Base-by-base conservation (phyloP, 192 early-diverging fungal species). In the Entomortierella lignicola region DNA sequence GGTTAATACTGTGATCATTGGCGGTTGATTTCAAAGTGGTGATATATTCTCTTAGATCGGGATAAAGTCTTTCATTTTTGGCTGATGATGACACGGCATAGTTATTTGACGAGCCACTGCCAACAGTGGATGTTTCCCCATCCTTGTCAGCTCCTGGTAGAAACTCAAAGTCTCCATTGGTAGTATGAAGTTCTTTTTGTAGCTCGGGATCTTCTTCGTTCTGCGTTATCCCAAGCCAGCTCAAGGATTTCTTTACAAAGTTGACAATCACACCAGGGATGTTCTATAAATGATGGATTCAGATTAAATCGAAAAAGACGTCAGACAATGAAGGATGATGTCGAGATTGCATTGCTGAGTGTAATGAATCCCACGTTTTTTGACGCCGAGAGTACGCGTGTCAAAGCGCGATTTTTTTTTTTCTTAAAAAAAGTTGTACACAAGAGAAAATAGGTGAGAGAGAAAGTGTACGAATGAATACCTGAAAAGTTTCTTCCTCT, bases 181-280 rank as follows among this genome's bases (percentile, higher is more conserved):
- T 70, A 17, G 66, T 59, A 23, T 68, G 4, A 17, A 68, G 56
- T 20, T 68, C 66, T 32, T 42, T 42, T 30, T 61, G 26, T 34
- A 61, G 37, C 18, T 51, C 65, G n/a, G 55, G 12, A 23, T 67
- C 65, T 2, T 44, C 25, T 0, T 58, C 39, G 31, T n/a, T n/a
- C 23, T 41, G 17, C 3, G 57, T 60, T n/a, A 74, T 60, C n/a
- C 72, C 72, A 12, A 74, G 42, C 57, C 63, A 74, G 0, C 4
- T 55, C 3, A 74, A 26, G 3, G 72, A 66, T 8, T 60, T 66
- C 34, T 74, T 74, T 11, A 74, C 32, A 27, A 74, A 62, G 29
- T 30, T 50, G 20, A 39, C 41, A n/a, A 74, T 55, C 2, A 66
- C 57, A 8, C 39, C 51, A 10, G 72, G 72, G 17, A 74, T 50